Evolutionary conservation across 2,329 filamentous ascomycete species (phyloP), one percentile per base, ranked within the genome.

Genomic region (Davidsoniella virescens): DNA sequence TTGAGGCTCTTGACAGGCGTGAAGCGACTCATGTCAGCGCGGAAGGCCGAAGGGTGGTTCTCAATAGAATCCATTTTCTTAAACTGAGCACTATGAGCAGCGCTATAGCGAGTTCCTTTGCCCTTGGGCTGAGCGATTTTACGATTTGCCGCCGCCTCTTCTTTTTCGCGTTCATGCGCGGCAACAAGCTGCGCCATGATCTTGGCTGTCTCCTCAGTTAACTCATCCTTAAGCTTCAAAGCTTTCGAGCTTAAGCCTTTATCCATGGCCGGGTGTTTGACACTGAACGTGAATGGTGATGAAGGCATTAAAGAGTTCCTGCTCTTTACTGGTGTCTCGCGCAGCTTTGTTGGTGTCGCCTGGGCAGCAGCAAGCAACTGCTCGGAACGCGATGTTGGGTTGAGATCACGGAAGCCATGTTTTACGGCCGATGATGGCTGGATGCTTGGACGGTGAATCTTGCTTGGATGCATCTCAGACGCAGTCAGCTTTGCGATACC

Each of bases 41-140:
- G 74, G 67, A 81, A 92, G 14, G 82, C 76, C 9, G 88, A 94
- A 7, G 87, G 73, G 62, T 95, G 88, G 55, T 81, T 81, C 41
- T 79, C 85, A 60, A 96, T 95, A 2, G 88, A 95, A 62, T 94
- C 87, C 90, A 96, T 95, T 70, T 94, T 96, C 66, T 86, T 86
- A 68, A 96, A 95, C 60, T 90, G 77, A 46, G 81, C 79, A 76
- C 85, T 83, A 62, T 96, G 90, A 37, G 77, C 80, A 55, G 87
- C 82, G 61, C 86, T 94, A 66, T 82, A 96, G 43, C 90, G 81
- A 45, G 80, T 70, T 47, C 78, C 74, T 62, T 82, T 88, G 57
- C 85, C 80, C 66, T 82, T 93, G 10, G 88, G 78, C 56, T 78
- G 78, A 5, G 84, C 88, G 59, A 94, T 84, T 63, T 80, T 86